phyloP scores from a whole-genome alignment of 2,329 filamentous ascomycete species.

The Alternaria postmessia region DNA sequence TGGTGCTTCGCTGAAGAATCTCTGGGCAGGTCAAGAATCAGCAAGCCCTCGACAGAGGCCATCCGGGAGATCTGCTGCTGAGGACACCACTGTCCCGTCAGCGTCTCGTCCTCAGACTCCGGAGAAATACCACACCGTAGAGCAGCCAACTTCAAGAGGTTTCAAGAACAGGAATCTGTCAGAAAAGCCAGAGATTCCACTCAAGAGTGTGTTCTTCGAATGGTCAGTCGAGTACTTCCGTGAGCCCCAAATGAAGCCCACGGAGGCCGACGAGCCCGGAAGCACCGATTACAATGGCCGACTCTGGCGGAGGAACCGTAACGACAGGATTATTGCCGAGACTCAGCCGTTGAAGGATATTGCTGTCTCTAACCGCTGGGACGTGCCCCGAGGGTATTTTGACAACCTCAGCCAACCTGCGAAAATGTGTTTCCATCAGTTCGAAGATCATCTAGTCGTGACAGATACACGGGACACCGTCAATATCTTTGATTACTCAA shows the following conservation, averaged over 20 bases:
- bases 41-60: constrained; percentile 39
- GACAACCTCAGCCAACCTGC: constrained; percentile 89
- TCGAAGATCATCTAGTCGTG: constrained; percentile 93
- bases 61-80: constrained; percentile 57
- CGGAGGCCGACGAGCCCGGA: constrained; percentile 93
- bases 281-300: constrained; percentile 96
- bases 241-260: constrained; percentile 97
- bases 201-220: constrained; percentile 85
- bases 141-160: constrained; percentile 79
- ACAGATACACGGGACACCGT: constrained; percentile 93
- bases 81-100: constrained; percentile 71
- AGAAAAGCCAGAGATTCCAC: constrained; percentile 71
- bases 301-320: constrained; percentile 89
- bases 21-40: constrained; percentile 57
- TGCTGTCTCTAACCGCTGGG: constrained; percentile 87
- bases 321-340: constrained; percentile 89
- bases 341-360: constrained; percentile 93
- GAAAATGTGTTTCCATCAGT: constrained; percentile 97
- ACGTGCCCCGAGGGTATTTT: constrained; percentile 80
- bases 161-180: constrained; percentile 71
- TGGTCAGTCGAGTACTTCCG: constrained; percentile 98
- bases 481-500: constrained; percentile 79
- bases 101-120: constrained; percentile 73
- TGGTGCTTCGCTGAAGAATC: constrained; percentile 69
- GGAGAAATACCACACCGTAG: constrained; percentile 73